Evolutionary conservation across 345 rosid genomes (phyloP), one percentile per base, ranked within the genome.

Genomic region (Hibiscus tridactylites): DNA sequence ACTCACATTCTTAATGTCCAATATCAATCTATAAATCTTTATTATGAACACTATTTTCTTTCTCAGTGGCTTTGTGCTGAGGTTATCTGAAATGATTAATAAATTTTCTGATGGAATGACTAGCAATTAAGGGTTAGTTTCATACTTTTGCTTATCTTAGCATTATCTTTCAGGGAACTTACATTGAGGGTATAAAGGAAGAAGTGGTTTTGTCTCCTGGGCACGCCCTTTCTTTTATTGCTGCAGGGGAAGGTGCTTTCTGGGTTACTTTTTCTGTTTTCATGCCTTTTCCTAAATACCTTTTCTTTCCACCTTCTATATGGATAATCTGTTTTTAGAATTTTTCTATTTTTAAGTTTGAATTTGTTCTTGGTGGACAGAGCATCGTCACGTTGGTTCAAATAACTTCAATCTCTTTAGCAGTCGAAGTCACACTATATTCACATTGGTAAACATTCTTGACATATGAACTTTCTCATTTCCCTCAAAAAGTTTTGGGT

Each of bases 381-480:
- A 95, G 73, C 99, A 95, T 85, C 99, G 99, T 72, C 99, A 95
- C 67, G 99, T 95, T 82, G 99, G 99, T 73, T 95, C 99, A 71
- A 95, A 95, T 86, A 95, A 95, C 81, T 95, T 90, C 83, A 95
- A 95, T 81, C 86, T 95, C 61, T 72, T 92, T 70, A 95, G 99
- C 71, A 95, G 99, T 84, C 87, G 99, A 85, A 95, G 99, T 84
- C 99, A 95, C 85, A 95, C 99, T 59, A 87, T 95, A 76, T 92
- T 95, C 76, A 92, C 98, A 19, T 80, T 95, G 93, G 99, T 90
- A 90, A 73, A 61, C 67, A 31, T 68, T 77, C 74, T 74, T 60
- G 71, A 29, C 21, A 21, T 33, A 24, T 56, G 21, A 69, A 35
- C 13, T 46, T 70, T 9, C 35, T 65, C 65, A 65, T 42, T 19